Evolutionary conservation across 768 basidiomycete genomes (phyloP).

Genomic region (Tulasnella sp.): DNA sequence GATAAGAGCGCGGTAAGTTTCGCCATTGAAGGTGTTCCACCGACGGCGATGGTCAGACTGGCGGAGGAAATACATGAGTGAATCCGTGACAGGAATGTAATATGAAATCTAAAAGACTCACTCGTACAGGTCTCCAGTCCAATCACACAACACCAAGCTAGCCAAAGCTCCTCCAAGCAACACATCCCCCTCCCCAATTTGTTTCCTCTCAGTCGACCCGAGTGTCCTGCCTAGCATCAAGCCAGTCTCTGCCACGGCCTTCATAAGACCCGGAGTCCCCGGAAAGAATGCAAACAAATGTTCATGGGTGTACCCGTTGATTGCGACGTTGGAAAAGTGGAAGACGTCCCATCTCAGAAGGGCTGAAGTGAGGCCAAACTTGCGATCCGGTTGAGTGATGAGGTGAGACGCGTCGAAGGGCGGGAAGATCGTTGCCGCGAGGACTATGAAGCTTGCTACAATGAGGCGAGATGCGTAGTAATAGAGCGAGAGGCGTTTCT

Average conservation of each 20-base stretch:
- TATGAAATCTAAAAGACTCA: neutral
- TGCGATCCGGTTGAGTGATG: neutral
- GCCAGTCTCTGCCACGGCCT: conserved; percentile 19
- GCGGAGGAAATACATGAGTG: neutral
- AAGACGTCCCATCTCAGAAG: conserved; percentile 81
- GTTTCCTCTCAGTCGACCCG: conserved; percentile 15
- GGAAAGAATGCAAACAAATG: conserved; percentile 85
- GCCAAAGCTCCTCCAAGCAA: conserved; percentile 9
- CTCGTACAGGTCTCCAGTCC: conserved; percentile 14
- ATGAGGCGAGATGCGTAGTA: neutral
- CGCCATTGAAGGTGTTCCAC: conserved; percentile 46
- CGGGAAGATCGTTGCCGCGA: neutral
- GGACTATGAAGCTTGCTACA: neutral
- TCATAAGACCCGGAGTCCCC: conserved; percentile 47
- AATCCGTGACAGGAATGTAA: neutral
- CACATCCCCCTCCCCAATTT: conserved; percentile 19
- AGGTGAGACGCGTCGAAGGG: conserved; percentile 13
- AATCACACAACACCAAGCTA: conserved; percentile 2
- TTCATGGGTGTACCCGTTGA: conserved; percentile 49
- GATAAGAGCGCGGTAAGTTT: conserved; percentile 53
- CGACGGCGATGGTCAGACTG: conserved; percentile 44
- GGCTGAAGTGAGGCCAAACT: conserved; percentile 13
- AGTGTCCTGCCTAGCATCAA: neutral
- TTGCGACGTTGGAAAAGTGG: conserved; percentile 64
- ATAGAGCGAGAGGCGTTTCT: neutral